Conservation (phyloP, 169 alveolate genomes). For the Blepharisma undulans region DNA sequence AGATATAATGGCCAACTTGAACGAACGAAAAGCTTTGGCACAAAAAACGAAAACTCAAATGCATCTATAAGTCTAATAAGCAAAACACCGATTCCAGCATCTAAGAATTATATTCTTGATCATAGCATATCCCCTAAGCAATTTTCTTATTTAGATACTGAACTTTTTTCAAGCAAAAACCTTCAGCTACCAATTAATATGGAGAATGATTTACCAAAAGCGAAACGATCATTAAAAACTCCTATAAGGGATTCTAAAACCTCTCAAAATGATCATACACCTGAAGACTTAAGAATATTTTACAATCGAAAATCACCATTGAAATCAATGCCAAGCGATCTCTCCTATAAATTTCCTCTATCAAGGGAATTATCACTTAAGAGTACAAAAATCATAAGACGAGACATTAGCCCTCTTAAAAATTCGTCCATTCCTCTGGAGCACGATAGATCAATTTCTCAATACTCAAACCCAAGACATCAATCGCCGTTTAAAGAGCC, state of each 20-base stretch:
- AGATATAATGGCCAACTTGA: background rate
- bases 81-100: background rate
- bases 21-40: background rate
- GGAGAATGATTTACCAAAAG: background rate
- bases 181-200: background rate
- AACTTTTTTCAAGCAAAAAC: background rate
- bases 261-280: background rate
- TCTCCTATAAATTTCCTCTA: background rate
- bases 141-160: background rate
- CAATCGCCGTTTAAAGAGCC: background rate
- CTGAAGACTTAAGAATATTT: background rate
- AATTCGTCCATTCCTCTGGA: background rate
- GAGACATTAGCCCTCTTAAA: background rate
- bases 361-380: background rate
- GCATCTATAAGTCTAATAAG: background rate
- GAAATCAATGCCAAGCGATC: background rate
- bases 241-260: background rate
- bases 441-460: background rate
- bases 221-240: background rate
- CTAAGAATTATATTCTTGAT: background rate
- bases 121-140: background rate
- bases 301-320: background rate
- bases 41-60: background rate
- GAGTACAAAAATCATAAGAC: background rate
- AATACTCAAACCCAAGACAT: background rate